Conservation (phyloP, 345 rosid species). For the Heritiera fomes region DNA sequence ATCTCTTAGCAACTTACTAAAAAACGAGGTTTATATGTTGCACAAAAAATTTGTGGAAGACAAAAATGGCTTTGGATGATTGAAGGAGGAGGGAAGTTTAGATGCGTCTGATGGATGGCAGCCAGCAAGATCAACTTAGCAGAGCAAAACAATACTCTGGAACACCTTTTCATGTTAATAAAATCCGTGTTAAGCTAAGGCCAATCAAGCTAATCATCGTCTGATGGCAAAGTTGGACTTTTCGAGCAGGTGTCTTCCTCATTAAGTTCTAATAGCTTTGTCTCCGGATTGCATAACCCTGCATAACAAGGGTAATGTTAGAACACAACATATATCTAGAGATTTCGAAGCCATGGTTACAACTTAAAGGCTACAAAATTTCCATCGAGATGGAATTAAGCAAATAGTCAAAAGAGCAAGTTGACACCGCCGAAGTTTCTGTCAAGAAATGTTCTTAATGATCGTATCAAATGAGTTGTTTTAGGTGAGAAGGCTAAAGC, state of each 20-base stretch:
- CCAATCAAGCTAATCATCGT: slow-evolving; percentile 38
- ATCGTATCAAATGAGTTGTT: neutral
- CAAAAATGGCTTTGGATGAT: too few species aligned
- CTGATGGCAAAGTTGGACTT: slow-evolving; percentile 69
- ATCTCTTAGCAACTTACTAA: too few species aligned
- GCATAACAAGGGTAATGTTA: slow-evolving; percentile 28
- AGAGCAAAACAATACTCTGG: neutral
- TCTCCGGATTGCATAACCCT: slow-evolving; percentile 85
- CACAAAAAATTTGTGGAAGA: too few species aligned
- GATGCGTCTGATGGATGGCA: too few species aligned
- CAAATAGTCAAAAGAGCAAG: neutral
- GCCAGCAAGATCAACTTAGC: too few species aligned
- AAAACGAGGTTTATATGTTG: too few species aligned
- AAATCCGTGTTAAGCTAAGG: neutral
- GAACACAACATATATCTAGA: neutral
- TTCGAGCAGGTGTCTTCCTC: slow-evolving; percentile 66
- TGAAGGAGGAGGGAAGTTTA: too few species aligned
- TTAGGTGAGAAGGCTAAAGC: neutral
- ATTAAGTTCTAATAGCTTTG: slow-evolving; percentile 76
- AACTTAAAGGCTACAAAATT: neutral
- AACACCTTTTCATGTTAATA: neutral
- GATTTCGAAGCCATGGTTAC: neutral
- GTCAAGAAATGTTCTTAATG: neutral
- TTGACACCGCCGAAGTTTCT: neutral
- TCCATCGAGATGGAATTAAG: too few species aligned